Evolutionary conservation across 2,329 filamentous ascomycete species (phyloP).

Genomic region (Parastagonospora avenae): DNA sequence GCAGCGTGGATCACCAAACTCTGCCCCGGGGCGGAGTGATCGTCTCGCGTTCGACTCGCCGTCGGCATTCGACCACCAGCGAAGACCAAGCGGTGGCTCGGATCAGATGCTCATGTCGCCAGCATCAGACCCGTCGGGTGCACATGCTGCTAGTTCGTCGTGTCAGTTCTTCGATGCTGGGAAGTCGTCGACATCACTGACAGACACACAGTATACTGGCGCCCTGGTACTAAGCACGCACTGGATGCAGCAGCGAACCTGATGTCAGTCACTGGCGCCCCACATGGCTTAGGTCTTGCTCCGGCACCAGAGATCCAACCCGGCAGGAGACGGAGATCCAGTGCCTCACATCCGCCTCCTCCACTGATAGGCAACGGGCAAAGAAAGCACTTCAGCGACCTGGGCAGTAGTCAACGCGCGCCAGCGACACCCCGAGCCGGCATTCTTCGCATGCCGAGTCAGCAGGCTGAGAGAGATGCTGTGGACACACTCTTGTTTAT

Average conservation of each 20-base stretch:
- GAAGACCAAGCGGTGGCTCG: constrained; percentile 43
- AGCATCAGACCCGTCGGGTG: constrained; percentile 31
- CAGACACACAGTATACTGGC: constrained; percentile 33
- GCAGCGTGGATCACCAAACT: constrained; percentile 68
- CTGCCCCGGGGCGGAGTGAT: constrained; percentile 56
- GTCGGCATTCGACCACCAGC: constrained; percentile 26
- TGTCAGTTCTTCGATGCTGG: constrained; percentile 16
- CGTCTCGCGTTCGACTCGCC: constrained; percentile 40
- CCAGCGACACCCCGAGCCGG: constrained; percentile 47
- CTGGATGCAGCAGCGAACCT: constrained; percentile 34
- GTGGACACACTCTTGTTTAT: constrained; percentile 81
- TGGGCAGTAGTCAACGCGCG: constrained; percentile 31
- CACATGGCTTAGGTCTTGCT: constrained; percentile 32
- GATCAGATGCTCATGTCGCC: constrained; percentile 44
- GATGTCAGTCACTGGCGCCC: constrained; percentile 34
- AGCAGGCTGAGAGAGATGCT: constrained; percentile 77
- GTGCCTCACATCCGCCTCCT: constrained; percentile 38
- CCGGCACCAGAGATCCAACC: constrained; percentile 40
- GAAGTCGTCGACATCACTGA: neutral
- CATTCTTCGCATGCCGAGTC: constrained; percentile 70
- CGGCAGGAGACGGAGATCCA: constrained; percentile 44
- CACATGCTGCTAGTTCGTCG: constrained; percentile 28
- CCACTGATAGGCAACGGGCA: constrained; percentile 34
- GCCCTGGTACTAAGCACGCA: constrained; percentile 28
- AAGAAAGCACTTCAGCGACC: constrained; percentile 41